Evolutionary conservation across 495 filamentous ascomycete species (phyloP).

Genomic region (Filosporella fistucella): DNA sequence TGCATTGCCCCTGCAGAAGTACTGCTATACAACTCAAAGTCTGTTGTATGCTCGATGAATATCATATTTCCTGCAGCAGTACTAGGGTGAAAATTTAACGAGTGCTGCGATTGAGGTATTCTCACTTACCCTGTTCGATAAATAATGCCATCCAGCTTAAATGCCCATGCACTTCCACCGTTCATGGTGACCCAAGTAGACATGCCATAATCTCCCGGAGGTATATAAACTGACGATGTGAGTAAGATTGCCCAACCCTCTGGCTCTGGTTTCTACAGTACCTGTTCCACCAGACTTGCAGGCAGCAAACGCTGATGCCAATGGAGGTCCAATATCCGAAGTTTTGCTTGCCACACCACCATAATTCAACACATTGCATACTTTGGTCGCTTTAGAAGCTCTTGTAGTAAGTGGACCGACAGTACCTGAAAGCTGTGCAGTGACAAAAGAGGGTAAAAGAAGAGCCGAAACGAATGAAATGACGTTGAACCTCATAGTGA

Average conservation of each 20-base stretch:
- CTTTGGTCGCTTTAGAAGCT: constrained; percentile 25
- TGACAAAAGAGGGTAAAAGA: constrained; percentile 7
- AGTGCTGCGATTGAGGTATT: background rate
- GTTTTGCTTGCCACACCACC: constrained; percentile 39
- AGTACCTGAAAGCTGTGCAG: constrained; percentile 35
- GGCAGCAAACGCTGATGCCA: constrained; percentile 38
- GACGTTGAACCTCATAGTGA: background rate
- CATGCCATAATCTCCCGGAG: constrained; percentile 31
- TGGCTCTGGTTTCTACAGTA: background rate
- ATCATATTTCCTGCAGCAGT: constrained; percentile 45
- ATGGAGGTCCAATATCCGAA: constrained; percentile 43
- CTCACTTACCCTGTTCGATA: constrained; percentile 7
- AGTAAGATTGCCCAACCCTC: background rate
- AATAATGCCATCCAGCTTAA: constrained; percentile 26
- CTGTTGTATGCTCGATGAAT: constrained; percentile 27
- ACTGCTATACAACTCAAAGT: constrained; percentile 35
- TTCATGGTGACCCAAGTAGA: constrained; percentile 17
- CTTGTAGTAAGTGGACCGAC: constrained; percentile 38
- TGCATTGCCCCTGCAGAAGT: constrained; percentile 48
- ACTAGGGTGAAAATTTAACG: constrained; percentile 16
- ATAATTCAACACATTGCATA: constrained; percentile 43
- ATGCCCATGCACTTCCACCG: background rate
- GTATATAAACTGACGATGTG: constrained; percentile 34
- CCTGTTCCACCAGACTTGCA: constrained; percentile 29
- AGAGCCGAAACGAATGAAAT: background rate